phyloP scores from a whole-genome alignment of 345 rosid genomes.

The Geranium brycei region DNA sequence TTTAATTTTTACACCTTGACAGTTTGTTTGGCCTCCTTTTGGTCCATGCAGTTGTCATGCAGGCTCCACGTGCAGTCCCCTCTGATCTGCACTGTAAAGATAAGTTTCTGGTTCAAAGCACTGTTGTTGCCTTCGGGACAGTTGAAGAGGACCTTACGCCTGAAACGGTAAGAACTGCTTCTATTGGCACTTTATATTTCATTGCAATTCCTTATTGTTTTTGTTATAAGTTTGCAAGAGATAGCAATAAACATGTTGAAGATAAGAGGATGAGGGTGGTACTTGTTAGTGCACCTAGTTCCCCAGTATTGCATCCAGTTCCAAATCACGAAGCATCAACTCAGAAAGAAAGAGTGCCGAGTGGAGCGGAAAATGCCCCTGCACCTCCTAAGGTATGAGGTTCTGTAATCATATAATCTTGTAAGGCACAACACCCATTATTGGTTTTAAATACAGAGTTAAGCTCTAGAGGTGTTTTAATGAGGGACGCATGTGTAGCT shows the following conservation, averaged over 20 bases:
- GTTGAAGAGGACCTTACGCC: conserved; percentile 34
- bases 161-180: conserved; percentile 19
- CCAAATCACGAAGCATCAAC: no score
- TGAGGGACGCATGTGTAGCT: no score
- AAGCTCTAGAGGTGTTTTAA: no score
- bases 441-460: no score
- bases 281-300: conserved; percentile 19
- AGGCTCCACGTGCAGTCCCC: conserved; percentile 33
- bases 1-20: not conserved
- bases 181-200: not conserved
- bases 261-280: conserved; percentile 40
- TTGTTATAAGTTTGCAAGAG: conserved; percentile 30
- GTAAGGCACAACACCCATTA: no score
- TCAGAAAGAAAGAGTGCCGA: no score
- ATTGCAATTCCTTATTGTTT: not conserved
- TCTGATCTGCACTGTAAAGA: conserved; percentile 44
- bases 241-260: conserved; percentile 25
- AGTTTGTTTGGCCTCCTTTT: conserved; percentile 3
- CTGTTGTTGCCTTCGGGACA: conserved; percentile 30
- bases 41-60: conserved; percentile 34
- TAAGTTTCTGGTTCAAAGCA: conserved; percentile 47
- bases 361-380: no score
- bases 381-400: no score
- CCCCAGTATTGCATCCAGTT: no score
- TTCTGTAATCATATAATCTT: no score